phyloP scores from a whole-genome alignment of 164 flowering plant genomes.

The Houttuynia cordata region DNA sequence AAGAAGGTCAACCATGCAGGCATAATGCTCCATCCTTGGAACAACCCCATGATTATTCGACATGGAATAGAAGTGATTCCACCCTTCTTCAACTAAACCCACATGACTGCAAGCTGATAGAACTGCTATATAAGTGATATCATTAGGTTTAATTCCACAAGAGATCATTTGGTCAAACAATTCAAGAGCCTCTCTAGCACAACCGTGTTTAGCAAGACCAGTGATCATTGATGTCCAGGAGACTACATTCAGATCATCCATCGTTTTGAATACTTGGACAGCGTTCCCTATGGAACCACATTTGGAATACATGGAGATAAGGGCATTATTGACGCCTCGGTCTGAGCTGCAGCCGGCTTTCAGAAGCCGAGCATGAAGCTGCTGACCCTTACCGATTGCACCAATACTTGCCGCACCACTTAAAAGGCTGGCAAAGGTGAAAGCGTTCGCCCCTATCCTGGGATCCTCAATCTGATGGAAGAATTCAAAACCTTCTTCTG shows the following conservation, averaged over 20 bases:
- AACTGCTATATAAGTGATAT: conserved; percentile 64
- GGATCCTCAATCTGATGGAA: conserved; percentile 36
- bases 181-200: conserved; percentile 46
- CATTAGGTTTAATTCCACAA: conserved; percentile 50
- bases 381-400: conserved; percentile 59
- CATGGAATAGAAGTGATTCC: conserved; percentile 63
- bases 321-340: conserved; percentile 39
- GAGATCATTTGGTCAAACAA: conserved; percentile 45
- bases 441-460: conserved; percentile 33
- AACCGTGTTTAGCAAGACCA: conserved; percentile 81
- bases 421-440: conserved; percentile 64
- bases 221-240: conserved; percentile 88
- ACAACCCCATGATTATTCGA: conserved; percentile 33
- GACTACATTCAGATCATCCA: conserved; percentile 46
- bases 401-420: conserved; percentile 74
- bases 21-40: conserved; percentile 84
- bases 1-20: conserved; percentile 80
- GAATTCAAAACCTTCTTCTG: conserved; percentile 51
- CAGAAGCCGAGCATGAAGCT: conserved; percentile 54
- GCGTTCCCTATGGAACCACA: conserved; percentile 72
- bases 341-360: conserved; percentile 47
- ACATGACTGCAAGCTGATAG: conserved; percentile 81
- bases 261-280: conserved; percentile 36
- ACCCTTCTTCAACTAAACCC: conserved; percentile 63
- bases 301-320: conserved; percentile 75